These are phyloP conservation scores for Candida odintsovae DNA, from an alignment of 805 yeast species.

Conservation along the genomic window DNA sequence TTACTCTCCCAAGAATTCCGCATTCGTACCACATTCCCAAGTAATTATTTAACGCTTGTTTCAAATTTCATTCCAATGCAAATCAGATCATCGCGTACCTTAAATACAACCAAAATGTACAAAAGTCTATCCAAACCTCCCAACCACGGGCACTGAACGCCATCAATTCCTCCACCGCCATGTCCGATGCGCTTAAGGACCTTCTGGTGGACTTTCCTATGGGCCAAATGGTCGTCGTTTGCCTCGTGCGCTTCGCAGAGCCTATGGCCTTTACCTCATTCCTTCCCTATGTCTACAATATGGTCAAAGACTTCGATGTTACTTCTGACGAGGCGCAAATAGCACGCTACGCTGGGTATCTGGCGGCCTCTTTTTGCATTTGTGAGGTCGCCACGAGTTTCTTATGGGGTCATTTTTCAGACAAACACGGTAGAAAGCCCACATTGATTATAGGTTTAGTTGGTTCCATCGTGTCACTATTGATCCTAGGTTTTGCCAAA, in stretches of 20 bases:
- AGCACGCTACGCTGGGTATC: conserved; percentile 14
- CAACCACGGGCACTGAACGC: neutral
- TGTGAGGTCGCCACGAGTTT: conserved; percentile 13
- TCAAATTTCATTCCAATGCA: no score
- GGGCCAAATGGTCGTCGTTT: conserved; percentile 8
- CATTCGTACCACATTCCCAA: no score
- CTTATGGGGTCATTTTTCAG: conserved; percentile 15
- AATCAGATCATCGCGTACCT: neutral
- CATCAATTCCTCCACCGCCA: neutral
- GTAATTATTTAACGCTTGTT: no score
- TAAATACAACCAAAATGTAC: neutral
- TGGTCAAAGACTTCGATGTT: conserved; percentile 15
- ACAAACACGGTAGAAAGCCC: conserved; percentile 14
- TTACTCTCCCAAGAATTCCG: no score
- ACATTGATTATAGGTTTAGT: conserved; percentile 11
- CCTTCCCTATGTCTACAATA: conserved; percentile 17
- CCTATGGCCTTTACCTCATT: conserved; percentile 17
- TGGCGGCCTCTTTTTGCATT: conserved; percentile 12
- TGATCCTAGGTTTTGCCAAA: conserved; percentile 14
- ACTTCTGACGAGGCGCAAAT: conserved; percentile 14
- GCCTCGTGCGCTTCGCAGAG: conserved; percentile 15
- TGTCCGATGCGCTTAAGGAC: neutral
- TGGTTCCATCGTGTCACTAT: conserved; percentile 9
- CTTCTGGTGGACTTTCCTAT: conserved; percentile 12
- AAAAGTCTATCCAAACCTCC: neutral